Evolutionary conservation across 2,329 filamentous ascomycete species (phyloP).

Genomic region (Verticillium longisporum): DNA sequence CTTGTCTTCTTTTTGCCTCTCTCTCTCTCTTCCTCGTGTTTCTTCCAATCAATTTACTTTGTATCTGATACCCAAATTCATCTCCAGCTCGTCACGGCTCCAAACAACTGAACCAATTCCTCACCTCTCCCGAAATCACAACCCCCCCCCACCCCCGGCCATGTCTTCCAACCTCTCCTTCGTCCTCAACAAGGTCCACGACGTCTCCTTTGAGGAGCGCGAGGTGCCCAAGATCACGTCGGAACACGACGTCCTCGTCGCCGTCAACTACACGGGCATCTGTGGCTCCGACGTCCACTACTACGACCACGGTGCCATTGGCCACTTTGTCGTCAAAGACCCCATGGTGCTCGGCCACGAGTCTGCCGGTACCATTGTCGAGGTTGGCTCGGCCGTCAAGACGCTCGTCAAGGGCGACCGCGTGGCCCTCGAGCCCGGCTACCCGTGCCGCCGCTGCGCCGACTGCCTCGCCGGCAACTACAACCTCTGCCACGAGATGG

Average conservation of each 20-base stretch:
- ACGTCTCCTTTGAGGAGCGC: conserved; percentile 68
- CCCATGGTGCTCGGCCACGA: conserved; percentile 71
- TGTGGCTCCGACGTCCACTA: conserved; percentile 87
- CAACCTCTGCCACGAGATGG: conserved; percentile 85
- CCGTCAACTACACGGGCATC: conserved; percentile 80
- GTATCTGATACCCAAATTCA: background rate
- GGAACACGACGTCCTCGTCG: conserved; percentile 71
- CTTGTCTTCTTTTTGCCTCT: background rate
- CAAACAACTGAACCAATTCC: background rate
- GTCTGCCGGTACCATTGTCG: conserved; percentile 72
- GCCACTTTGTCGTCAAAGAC: conserved; percentile 73
- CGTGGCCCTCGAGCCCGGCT: conserved; percentile 87
- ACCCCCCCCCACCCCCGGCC: background rate
- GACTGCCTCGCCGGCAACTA: conserved; percentile 78
- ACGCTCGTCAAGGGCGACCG: conserved; percentile 67
- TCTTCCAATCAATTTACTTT: background rate
- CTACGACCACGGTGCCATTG: conserved; percentile 81
- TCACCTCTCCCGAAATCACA: background rate
- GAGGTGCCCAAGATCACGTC: conserved; percentile 62
- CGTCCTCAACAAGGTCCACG: conserved; percentile 68
- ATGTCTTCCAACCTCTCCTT: conserved; percentile 58
- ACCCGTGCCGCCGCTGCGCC: conserved; percentile 73
- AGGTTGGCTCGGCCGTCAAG: conserved; percentile 58
- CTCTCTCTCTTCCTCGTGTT: background rate
- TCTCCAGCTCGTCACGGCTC: background rate